These are phyloP conservation scores for Micromonas commoda DNA, from an alignment of 139 green algal species.

Conservation along the genomic window DNA sequence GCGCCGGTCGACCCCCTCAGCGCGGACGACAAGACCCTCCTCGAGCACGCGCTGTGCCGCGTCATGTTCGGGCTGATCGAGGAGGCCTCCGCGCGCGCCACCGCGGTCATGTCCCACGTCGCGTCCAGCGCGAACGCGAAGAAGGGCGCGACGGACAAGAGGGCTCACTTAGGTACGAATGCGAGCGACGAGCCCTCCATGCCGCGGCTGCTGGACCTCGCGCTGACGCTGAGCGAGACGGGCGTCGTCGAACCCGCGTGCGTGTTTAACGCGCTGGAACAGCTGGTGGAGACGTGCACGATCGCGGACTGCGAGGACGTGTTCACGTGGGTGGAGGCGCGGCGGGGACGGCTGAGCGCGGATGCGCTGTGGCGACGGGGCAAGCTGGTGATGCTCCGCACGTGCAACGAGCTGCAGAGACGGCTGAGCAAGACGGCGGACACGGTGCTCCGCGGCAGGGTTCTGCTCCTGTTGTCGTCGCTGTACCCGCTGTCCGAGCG, in stretches of 20 bases:
- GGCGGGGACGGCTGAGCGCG: background rate
- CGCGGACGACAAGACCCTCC: background rate
- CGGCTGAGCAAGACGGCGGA: constrained; percentile 47
- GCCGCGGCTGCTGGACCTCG: background rate
- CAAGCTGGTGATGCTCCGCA: constrained; percentile 51
- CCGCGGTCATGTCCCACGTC: background rate
- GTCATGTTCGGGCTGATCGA: background rate
- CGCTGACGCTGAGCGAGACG: constrained; percentile 1
- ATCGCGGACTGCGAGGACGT: background rate
- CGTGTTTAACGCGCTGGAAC: background rate
- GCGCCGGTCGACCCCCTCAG: background rate
- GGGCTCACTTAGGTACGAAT: no score
- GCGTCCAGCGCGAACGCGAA: background rate
- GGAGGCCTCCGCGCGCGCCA: background rate
- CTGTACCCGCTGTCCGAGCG: constrained; percentile 11
- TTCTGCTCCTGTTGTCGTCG: constrained; percentile 33
- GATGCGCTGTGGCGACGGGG: constrained; percentile 11
- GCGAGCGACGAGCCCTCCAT: no score
- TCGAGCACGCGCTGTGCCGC: background rate
- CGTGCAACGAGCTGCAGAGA: constrained; percentile 55
- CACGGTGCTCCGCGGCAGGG: constrained; percentile 48
- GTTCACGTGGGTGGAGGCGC: background rate
- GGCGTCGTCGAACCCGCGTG: background rate
- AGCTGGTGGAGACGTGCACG: constrained; percentile 2
- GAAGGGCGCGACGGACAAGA: background rate